Evolutionary conservation across 352 stramenopile species (phyloP), one percentile per base, ranked within the genome.

Genomic region (Globisporangium nodosum): DNA sequence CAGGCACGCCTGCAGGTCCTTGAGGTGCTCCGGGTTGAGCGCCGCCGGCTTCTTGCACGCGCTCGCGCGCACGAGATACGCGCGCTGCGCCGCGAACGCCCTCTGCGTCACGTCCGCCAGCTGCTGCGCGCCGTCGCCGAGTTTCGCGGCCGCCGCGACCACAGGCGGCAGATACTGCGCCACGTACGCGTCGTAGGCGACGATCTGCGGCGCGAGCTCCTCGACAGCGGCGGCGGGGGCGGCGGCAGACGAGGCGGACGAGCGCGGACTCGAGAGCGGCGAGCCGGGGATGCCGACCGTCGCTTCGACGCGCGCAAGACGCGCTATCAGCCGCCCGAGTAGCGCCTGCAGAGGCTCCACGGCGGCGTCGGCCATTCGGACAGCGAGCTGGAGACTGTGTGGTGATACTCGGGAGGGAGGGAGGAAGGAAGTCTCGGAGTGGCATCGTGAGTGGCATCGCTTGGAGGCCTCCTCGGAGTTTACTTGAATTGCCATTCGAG

Each of bases 121-220:
- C 54, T 82, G 77, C 52, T 77, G 56, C 21, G 92, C 83, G 54
- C 92, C 90, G n/a, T 81, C 71, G 37, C 89, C 88, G 27, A 98
- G 76, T 46, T 87, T 90, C 58, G 78, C 66, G 49, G 78, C 84
- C 15, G 76, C 73, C 18, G 79, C 65, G 27, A 95, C 65, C 61
- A 98, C 97, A 30, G 90, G 79, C 16, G 86, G 74, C 24, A 98
- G 73, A 46, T 81, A 78, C 49, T 81, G 73, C 45, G 76, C 61
- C 39, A 87, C 67, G 71, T 97, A 97, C 65, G 86, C 87, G 68
- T 98, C 93, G 71, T 97, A 98, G 7, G 93, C 92, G 21, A 74
- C 68, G 71, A 98, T 68, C 73, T 78, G 69, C 52, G 76, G 78
- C 54, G 81, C 71, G 54, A 92, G 61, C 56, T 89, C 75, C 11